phyloP scores from a whole-genome alignment of 805 yeast species.

The Myxozyma kluyveri region DNA sequence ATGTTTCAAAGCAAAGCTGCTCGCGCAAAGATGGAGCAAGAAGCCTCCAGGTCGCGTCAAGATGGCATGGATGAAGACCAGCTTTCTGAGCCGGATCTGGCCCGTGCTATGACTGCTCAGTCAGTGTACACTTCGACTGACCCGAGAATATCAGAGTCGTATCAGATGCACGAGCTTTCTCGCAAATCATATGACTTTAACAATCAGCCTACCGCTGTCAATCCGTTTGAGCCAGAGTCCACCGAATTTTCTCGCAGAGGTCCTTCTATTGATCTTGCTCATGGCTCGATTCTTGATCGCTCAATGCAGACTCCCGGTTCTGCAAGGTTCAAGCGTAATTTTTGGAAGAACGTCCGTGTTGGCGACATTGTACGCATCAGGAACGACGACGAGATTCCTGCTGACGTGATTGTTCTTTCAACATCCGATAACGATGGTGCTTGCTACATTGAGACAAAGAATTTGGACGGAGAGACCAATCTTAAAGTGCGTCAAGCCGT shows the following conservation, averaged over 20 bases:
- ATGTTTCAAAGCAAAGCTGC: constrained; percentile 8
- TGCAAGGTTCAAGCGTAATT: constrained; percentile 48
- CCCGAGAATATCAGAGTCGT: constrained; percentile 17
- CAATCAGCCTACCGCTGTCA: background rate
- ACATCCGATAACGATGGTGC: constrained; percentile 70
- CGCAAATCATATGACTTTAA: constrained; percentile 12
- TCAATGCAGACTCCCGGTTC: constrained; percentile 36
- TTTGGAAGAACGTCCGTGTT: constrained; percentile 72
- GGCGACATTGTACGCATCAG: constrained; percentile 70
- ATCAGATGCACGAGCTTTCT: constrained; percentile 25
- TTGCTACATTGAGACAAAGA: constrained; percentile 67
- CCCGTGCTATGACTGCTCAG: constrained; percentile 8
- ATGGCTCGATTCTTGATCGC: constrained; percentile 37
- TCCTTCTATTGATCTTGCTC: constrained; percentile 26
- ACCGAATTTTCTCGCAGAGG: constrained; percentile 7
- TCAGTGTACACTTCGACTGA: background rate
- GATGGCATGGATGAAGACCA: constrained; percentile 15
- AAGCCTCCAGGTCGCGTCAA: constrained; percentile 11
- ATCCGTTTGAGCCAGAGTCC: constrained; percentile 8
- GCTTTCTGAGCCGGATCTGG: constrained; percentile 19
- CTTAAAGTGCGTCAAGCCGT: constrained; percentile 59
- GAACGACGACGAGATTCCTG: constrained; percentile 74
- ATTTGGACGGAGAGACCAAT: constrained; percentile 74
- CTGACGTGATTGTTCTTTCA: constrained; percentile 65
- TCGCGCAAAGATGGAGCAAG: constrained; percentile 19